A percentile compares a stretch with the other conserved stretches of the same genome.
Conservation (phyloP, 2,329 filamentous ascomycete genomes). For the Beauveria rudraprayagi region DNA sequence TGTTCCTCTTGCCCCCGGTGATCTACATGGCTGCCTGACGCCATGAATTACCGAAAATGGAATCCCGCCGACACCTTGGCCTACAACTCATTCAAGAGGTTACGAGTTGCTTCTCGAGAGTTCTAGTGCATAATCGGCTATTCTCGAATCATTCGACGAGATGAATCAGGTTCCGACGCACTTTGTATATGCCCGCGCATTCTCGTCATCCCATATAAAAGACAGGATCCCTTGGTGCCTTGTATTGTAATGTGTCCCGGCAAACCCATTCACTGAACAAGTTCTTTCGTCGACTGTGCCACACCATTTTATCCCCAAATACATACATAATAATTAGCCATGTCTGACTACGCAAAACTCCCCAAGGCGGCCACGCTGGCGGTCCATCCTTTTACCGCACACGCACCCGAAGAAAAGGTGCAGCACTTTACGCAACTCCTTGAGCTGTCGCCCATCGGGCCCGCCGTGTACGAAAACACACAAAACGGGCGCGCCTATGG, state of each 20-base stretch:
- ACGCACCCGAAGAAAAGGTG: slow-evolving; percentile 34
- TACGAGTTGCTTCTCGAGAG: not conserved
- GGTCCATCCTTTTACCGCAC: slow-evolving; percentile 28
- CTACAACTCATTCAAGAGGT: not conserved
- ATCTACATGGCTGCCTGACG: not conserved
- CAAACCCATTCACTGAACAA: not conserved
- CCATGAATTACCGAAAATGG: not conserved
- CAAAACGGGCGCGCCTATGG: slow-evolving; percentile 35
- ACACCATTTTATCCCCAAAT: not conserved
- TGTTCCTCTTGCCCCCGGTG: not conserved
- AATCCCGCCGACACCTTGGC: not conserved
- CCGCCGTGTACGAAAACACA: slow-evolving; percentile 39
- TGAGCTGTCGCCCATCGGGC: slow-evolving; percentile 38
- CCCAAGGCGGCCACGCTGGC: slow-evolving; percentile 4
- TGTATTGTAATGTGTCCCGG: not conserved
- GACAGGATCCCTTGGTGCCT: not conserved
- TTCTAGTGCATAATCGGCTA: not conserved
- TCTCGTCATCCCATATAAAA: not conserved
- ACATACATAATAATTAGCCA: not conserved
- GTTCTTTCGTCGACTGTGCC: not conserved
- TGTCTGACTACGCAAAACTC: slow-evolving; percentile 9
- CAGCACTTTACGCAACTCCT: slow-evolving; percentile 38
- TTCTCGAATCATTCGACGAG: not conserved
- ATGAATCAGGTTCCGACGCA: too few species aligned
- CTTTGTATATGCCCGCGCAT: not conserved